phyloP scores from a whole-genome alignment of 495 filamentous ascomycete genomes.

The Daldinia bambusicola region DNA sequence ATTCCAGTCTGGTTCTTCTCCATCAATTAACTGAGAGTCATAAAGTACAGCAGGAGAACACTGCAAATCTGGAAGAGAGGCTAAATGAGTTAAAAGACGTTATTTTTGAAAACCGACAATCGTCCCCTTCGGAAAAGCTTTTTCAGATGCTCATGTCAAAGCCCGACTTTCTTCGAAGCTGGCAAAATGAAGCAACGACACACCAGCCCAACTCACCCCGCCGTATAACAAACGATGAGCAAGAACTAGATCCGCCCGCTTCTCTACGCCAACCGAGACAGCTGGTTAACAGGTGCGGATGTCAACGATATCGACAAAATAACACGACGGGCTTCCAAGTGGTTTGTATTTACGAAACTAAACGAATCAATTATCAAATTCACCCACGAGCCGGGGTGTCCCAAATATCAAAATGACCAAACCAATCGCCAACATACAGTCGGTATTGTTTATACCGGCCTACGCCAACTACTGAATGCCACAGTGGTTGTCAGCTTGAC shows the following conservation, averaged over 20 bases:
- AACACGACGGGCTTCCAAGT: too few species aligned
- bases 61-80: too few species aligned
- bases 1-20: too few species aligned
- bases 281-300: too few species aligned
- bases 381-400: conserved; percentile 10
- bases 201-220: not conserved
- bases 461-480: too few species aligned
- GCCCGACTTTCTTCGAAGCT: conserved; percentile 2
- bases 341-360: conserved; percentile 1
- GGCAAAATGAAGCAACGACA: conserved; percentile 1
- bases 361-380: conserved; percentile 9
- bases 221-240: not conserved
- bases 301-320: too few species aligned
- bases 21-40: too few species aligned
- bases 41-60: too few species aligned
- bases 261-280: too few species aligned
- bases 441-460: too few species aligned
- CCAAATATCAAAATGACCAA: not conserved
- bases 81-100: too few species aligned
- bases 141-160: conserved; percentile 14
- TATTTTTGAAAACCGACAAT: not conserved
- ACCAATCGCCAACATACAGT: not conserved
- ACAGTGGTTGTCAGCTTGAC: not conserved
- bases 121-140: not conserved
- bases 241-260: too few species aligned